Evolutionary conservation across 2,329 filamentous ascomycete genomes (phyloP).

Genomic region (Raffaelea ambrosiae): DNA sequence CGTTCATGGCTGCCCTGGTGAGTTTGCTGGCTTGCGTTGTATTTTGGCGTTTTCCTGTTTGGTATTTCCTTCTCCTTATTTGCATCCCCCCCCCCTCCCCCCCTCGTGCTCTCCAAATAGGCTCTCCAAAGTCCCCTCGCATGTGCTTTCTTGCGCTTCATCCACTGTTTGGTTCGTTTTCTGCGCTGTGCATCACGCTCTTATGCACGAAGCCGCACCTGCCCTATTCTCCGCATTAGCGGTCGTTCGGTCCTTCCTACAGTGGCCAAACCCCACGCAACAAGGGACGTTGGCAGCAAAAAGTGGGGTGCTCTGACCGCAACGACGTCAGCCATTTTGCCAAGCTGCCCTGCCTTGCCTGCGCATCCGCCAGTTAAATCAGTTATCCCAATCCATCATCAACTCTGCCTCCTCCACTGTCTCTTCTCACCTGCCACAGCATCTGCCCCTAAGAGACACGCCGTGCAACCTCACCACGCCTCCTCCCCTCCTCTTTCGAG

Average conservation of each 20-base stretch:
- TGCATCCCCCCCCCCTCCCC: no score
- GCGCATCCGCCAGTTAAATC: neutral
- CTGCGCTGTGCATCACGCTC: no score
- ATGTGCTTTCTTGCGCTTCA: neutral
- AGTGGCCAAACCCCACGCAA: neutral
- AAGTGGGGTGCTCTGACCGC: neutral
- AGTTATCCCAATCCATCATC: neutral
- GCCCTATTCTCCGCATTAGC: neutral
- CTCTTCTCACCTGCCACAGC: neutral
- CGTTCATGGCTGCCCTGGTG: constrained; percentile 7
- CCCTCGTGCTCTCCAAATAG: no score
- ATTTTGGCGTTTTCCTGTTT: neutral
- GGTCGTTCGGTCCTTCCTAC: neutral
- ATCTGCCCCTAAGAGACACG: neutral
- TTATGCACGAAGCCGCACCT: no score
- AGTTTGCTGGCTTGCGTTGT: neutral
- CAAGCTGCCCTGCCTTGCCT: neutral
- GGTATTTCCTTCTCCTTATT: no score
- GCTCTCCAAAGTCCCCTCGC: no score
- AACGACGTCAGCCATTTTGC: constrained; percentile 1
- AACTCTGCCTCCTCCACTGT: neutral
- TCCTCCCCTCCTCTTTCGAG: no score
- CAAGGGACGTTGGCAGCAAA: neutral
- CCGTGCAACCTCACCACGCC: neutral
- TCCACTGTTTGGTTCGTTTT: no score